These are phyloP conservation scores for Trichoderma koningii DNA, from an alignment of 2,329 filamentous ascomycete species.

Conservation along the genomic window DNA sequence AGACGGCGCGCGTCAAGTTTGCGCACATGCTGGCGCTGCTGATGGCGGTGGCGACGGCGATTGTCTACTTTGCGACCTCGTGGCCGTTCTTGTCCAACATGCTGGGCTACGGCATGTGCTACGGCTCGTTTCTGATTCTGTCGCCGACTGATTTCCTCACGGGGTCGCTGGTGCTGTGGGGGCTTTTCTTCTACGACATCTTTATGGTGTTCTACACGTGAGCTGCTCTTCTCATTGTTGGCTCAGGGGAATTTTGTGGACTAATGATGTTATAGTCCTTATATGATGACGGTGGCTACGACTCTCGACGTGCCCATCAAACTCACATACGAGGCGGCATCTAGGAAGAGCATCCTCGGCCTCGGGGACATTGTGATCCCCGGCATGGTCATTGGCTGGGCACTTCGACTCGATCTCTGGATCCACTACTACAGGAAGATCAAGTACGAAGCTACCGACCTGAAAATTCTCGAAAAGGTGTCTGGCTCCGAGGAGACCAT, in stretches of 20 bases:
- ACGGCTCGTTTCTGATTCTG: constrained; percentile 77
- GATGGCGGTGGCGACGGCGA: constrained; percentile 55
- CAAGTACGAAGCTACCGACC: constrained; percentile 45
- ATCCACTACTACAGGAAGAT: constrained; percentile 74
- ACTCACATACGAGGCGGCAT: constrained; percentile 70
- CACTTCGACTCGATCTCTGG: constrained; percentile 89
- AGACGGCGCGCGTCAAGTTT: constrained; percentile 56
- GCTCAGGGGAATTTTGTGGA: constrained; percentile 29
- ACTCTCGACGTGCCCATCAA: constrained; percentile 92
- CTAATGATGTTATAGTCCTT: constrained; percentile 53
- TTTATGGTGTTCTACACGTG: constrained; percentile 86
- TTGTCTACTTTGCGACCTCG: constrained; percentile 67
- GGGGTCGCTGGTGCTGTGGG: constrained; percentile 73
- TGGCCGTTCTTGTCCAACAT: constrained; percentile 72
- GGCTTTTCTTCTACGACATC: constrained; percentile 93
- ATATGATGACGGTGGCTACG: constrained; percentile 86
- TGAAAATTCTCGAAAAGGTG: constrained; percentile 42
- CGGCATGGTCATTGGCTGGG: constrained; percentile 84
- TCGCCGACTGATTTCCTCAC: constrained; percentile 87
- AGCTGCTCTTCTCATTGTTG: constrained; percentile 38
- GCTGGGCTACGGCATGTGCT: constrained; percentile 84
- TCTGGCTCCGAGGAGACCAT: constrained; percentile 39
- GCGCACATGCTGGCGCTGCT: constrained; percentile 59
- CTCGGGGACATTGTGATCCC: constrained; percentile 93
- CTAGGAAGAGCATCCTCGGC: constrained; percentile 78